Conservation (phyloP, 805 yeast species). For the Saccharomycopsis capsularis region DNA sequence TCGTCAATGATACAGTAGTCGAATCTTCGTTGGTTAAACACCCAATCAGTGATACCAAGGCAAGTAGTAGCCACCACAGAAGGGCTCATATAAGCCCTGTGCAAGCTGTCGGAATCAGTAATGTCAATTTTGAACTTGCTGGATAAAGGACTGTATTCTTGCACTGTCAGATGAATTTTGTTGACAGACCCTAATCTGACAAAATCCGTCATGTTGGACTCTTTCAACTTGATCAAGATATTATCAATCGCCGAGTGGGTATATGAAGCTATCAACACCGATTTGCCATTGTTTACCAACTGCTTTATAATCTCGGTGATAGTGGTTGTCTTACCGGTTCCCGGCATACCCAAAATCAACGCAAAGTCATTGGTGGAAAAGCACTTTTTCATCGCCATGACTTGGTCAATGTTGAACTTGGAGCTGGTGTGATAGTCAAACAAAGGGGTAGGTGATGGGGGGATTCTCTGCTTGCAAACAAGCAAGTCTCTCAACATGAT, state of each 20-base stretch:
- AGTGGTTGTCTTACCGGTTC: constrained; percentile 92
- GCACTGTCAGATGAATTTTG: constrained; percentile 57
- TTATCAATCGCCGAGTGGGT: constrained; percentile 97
- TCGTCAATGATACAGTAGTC: constrained; percentile 96
- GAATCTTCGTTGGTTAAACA: constrained; percentile 53
- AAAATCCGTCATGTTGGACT: constrained; percentile 38
- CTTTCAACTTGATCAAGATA: constrained; percentile 64
- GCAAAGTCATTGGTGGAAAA: constrained; percentile 66
- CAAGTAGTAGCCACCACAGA: constrained; percentile 87
- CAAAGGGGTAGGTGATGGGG: constrained; percentile 6
- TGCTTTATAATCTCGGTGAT: constrained; percentile 67
- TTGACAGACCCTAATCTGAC: constrained; percentile 59
- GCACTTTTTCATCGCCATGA: constrained; percentile 57
- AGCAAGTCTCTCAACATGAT: constrained; percentile 28
- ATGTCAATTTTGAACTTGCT: background rate
- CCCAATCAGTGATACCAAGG: constrained; percentile 60
- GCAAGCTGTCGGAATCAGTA: constrained; percentile 36
- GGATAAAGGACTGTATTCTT: constrained; percentile 42
- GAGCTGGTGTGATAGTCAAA: constrained; percentile 6
- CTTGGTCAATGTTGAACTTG: constrained; percentile 59
- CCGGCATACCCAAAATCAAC: constrained; percentile 93
- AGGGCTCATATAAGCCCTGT: constrained; percentile 43
- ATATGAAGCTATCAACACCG: constrained; percentile 74
- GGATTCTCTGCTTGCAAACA: constrained; percentile 26
- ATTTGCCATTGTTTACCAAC: constrained; percentile 52